Evolutionary conservation across 2,329 filamentous ascomycete genomes (phyloP), one percentile per base, ranked within the genome.

Genomic region (Monosporascus cannonballus): DNA sequence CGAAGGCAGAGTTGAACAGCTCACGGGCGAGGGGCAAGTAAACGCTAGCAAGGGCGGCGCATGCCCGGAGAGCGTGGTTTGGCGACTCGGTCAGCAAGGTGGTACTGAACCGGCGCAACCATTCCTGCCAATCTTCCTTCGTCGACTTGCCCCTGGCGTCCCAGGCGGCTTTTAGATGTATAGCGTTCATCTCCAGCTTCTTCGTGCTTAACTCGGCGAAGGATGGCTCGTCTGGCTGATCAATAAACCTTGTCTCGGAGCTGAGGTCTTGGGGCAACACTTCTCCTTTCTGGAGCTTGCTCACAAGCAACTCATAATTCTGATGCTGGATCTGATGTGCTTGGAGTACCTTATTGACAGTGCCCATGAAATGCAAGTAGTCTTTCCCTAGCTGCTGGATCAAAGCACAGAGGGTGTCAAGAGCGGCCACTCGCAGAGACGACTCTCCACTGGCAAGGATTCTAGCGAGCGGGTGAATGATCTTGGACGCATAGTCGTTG

Each of bases 101-200:
- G 36, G 96, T 93, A 66, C 93, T 97, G 72, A 99, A 96, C 27
- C 93, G 83, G 56, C 95, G 85, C 71, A 99, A 90, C 94, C 94
- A 99, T 69, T 99, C 94, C 64, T 96, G 90, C 94, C 94, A 99
- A 71, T 99, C 94, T 67, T 99, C 94, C 63, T 92, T 91, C 9
- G 94, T 99, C 0, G 93, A 96, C 67, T 96, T 96, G 55, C 95
- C 91, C 54, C 87, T 91, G 0, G 95, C 94, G 62, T 97, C 94
- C 94, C 94, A 99, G 0, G 95, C 94, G 58, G 88, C 87, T 71
- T 97, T 96, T 22, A 99, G 77, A 75, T 99, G 95, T 58, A 97
- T 92, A 49, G 96, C 91, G 61, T 99, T 99, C 70, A 97, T 93
- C 56, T 96, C 91, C 36, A 97, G 79, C 71, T 97, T 97, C 76